Conservation (phyloP, 257 asterid species). For the Solanum chmielewskii region DNA sequence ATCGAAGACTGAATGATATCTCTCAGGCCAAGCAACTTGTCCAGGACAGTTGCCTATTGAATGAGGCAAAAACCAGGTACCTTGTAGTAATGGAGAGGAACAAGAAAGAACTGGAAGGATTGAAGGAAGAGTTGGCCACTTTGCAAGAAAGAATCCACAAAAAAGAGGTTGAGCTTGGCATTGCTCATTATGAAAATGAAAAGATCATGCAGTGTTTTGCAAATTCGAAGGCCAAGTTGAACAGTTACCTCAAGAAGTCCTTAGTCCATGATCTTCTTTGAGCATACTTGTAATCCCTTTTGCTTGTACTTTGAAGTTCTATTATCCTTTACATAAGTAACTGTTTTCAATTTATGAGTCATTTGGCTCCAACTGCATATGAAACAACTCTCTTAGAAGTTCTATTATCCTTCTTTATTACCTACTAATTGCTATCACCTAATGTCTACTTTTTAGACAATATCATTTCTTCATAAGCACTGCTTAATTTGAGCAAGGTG, state of each 20-base stretch:
- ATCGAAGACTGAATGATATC: not conserved
- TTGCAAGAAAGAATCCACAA: not conserved
- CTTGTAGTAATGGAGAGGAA: not conserved
- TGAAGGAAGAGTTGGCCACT: not conserved
- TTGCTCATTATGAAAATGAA: not conserved
- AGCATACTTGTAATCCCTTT: not conserved
- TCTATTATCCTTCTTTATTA: not conserved
- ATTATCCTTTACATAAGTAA: not conserved
- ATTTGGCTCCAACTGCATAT: not conserved
- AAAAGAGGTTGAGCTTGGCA: not conserved
- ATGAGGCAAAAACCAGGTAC: not conserved
- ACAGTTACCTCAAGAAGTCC: not conserved
- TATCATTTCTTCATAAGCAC: not conserved
- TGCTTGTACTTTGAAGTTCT: not conserved
- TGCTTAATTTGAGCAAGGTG: not conserved
- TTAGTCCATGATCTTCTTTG: not conserved
- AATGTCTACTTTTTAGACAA: not conserved
- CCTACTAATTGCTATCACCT: not conserved
- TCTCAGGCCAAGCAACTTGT: not conserved
- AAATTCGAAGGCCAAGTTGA: not conserved
- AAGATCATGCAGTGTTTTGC: not conserved
- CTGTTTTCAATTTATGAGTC: not conserved
- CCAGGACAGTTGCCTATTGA: not conserved
- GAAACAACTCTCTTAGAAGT: not conserved
- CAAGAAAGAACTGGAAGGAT: not conserved